Base-by-base conservation (phyloP, 257 asterid genomes). In the Solanum etuberosum region DNA sequence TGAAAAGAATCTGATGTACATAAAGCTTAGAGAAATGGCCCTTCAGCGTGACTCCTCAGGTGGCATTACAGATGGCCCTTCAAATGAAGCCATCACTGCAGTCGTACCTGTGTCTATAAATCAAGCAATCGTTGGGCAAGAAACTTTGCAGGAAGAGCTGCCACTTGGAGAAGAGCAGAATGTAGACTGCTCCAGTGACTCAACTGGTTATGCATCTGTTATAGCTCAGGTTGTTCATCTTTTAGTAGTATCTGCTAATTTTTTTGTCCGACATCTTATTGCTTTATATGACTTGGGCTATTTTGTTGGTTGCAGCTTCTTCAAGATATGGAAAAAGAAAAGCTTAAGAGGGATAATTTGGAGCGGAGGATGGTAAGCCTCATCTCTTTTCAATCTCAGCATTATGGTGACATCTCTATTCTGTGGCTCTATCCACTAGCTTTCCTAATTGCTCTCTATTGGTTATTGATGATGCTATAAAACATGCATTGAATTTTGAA, bases 361-460 rank as follows among this genome's bases (percentile, higher is more conserved):
- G 92, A 89, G 89, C 90, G 71, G 89, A 93, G 93, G 92, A 90
- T 95, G 98, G 99, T 95, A 95, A 68, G 67, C 48, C 37, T 32
- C 31, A 83, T 42, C 88, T 63, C 43, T 73, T 37, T 86, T 73
- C 80, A 77, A 13, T 42, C 34, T 77, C 25, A 48, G 61, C 34
- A 9, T 77, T 42, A 42, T 25, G 83, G 59, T 4, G 83, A 77
- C 37, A 42, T 77, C 83, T 77, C 83, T 77, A 77, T 38, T 76
- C 57, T 42, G 61, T 25, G 83, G 83, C n/a, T 77, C 46, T 25
- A 77, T 12, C 51, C 12, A 14, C 83, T 76, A n/a, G 8, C 38
- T 34, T 42, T 37, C 57, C 32, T 38, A 74, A 23, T 74, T 74
- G 48, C 57, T 38, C 83, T 74, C 18, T 74, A 18, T 23, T 12